A percentile compares a stretch with the other conserved stretches of the same genome.
Evolutionary conservation across 2,329 filamentous ascomycete genomes (phyloP).

Genomic region (Cladophialophora immunda): DNA sequence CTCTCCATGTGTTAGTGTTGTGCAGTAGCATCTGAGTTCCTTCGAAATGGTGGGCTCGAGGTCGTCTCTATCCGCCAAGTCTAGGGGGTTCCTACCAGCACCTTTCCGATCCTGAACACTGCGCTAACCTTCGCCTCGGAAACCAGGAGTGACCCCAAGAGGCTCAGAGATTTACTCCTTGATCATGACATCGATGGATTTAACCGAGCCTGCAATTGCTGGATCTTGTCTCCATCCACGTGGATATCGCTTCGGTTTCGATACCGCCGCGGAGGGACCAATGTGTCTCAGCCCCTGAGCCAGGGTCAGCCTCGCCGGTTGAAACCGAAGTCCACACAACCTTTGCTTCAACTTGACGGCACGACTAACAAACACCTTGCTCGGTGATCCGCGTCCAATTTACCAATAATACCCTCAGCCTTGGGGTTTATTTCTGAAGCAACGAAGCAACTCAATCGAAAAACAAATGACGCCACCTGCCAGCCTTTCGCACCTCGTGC

Average conservation of each 20-base stretch:
- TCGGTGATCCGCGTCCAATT: slow-evolving; percentile 19
- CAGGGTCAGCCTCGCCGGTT: slow-evolving; percentile 19
- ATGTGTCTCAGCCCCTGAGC: slow-evolving; percentile 20
- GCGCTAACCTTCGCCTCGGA: not conserved
- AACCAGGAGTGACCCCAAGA: not conserved
- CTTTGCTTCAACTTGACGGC: slow-evolving; percentile 26
- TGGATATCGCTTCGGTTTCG: slow-evolving; percentile 15
- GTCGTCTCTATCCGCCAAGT: not conserved
- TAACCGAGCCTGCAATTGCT: not conserved
- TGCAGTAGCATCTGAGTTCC: not conserved
- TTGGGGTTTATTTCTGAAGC: slow-evolving; percentile 10
- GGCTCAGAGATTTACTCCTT: not conserved
- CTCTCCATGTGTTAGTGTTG: not conserved
- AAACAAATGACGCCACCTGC: slow-evolving; percentile 20
- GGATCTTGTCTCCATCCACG: slow-evolving; percentile 20
- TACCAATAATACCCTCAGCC: slow-evolving; percentile 6
- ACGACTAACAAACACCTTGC: slow-evolving; percentile 19
- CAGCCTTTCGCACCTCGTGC: slow-evolving; percentile 15
- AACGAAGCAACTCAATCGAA: slow-evolving; percentile 8
- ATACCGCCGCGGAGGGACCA: slow-evolving; percentile 2
- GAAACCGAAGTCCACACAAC: slow-evolving; percentile 30
- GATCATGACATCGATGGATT: not conserved
- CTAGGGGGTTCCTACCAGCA: not conserved
- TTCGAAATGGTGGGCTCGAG: not conserved
- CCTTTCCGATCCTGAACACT: not conserved